Conservation (phyloP, 257 asterid genomes). For the Orobanche coerulescens region DNA sequence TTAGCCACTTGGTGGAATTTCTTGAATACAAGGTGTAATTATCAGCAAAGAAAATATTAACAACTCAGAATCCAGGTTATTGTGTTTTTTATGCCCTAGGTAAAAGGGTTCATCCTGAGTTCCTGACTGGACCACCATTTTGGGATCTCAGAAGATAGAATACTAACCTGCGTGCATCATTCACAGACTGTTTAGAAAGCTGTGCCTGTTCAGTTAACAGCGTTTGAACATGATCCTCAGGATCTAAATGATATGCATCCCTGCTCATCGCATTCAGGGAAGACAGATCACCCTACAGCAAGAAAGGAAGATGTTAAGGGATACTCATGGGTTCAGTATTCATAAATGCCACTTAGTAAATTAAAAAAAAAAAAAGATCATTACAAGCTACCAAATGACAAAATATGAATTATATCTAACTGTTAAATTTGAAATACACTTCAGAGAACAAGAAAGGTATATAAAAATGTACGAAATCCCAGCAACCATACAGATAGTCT, state of each 20-base stretch:
- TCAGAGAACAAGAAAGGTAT: neutral
- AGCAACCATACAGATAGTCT: neutral
- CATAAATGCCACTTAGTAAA: conserved; percentile 1
- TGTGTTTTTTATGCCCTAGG: conserved; percentile 14
- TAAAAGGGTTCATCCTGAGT: neutral
- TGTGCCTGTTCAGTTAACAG: conserved; percentile 37
- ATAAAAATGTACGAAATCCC: neutral
- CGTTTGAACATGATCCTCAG: conserved; percentile 38
- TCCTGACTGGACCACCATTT: conserved; percentile 12
- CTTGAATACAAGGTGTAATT: conserved; percentile 2
- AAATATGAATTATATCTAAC: neutral
- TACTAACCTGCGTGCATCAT: conserved; percentile 46
- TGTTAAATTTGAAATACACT: neutral
- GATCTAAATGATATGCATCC: conserved; percentile 34
- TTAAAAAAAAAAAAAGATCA: neutral
- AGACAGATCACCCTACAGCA: conserved; percentile 48
- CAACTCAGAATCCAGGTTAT: neutral
- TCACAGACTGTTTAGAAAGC: conserved; percentile 31
- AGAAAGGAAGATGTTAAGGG: conserved; percentile 16
- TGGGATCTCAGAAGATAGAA: conserved; percentile 15
- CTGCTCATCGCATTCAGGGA: conserved; percentile 32
- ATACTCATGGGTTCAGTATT: conserved; percentile 12
- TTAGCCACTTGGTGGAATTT: conserved; percentile 13
- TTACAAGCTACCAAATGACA: neutral
- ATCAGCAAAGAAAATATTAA: neutral